phyloP scores from a whole-genome alignment of 495 filamentous ascomycete genomes.

The Hapsidospora chrysogenum region DNA sequence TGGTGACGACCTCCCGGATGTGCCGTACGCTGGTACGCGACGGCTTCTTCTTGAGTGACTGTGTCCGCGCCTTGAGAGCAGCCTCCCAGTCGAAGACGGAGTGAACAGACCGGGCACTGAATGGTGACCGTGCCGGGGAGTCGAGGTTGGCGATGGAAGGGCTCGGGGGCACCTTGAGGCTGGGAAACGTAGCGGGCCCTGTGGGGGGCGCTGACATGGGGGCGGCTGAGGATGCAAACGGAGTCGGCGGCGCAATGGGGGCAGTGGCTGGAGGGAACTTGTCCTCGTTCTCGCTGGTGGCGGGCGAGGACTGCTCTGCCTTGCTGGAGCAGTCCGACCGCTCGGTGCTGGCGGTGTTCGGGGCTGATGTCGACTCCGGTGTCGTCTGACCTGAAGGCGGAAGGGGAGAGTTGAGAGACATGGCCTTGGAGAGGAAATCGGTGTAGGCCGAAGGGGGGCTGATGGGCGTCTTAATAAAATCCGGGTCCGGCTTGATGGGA shows the following conservation, averaged over 20 bases:
- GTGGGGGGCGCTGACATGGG: conserved; percentile 43
- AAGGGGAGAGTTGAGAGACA: conserved; percentile 48
- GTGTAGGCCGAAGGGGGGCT: conserved; percentile 84
- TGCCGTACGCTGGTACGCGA: conserved; percentile 33
- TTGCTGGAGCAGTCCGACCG: conserved; percentile 36
- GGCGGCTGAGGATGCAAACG: conserved; percentile 19
- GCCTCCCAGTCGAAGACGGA: conserved; percentile 47
- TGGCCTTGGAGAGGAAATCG: conserved; percentile 59
- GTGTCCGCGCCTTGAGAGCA: conserved; percentile 29
- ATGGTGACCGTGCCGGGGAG: conserved; percentile 26
- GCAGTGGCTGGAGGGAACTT: background rate
- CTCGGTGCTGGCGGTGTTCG: conserved; percentile 36
- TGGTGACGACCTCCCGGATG: conserved; percentile 54
- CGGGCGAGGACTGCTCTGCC: conserved; percentile 15
- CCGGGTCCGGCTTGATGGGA: conserved; percentile 13
- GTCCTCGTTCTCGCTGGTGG: background rate
- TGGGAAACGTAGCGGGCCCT: conserved; percentile 25
- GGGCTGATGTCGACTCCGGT: conserved; percentile 23
- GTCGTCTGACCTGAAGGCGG: conserved; percentile 20
- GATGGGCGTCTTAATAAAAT: conserved; percentile 55
- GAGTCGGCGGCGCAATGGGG: conserved; percentile 15
- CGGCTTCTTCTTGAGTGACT: conserved; percentile 15
- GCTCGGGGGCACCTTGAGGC: conserved; percentile 42
- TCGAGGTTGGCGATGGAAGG: conserved; percentile 33
- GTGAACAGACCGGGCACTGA: conserved; percentile 35